Evolutionary conservation across 192 early-diverging fungal genomes (phyloP).

Genomic region (Dispira simplex): DNA sequence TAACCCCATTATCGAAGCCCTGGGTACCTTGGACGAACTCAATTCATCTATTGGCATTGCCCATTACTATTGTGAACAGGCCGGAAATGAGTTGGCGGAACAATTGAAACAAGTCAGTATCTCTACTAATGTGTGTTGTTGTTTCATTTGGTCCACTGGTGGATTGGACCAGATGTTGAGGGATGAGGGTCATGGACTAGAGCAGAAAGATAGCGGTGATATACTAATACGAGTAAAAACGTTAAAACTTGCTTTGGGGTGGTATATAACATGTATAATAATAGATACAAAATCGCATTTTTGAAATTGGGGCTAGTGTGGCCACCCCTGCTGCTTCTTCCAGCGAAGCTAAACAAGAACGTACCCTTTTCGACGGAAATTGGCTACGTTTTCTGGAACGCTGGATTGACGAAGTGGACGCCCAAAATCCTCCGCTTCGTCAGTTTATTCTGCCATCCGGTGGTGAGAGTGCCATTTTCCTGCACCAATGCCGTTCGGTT

Average conservation of each 20-base stretch:
- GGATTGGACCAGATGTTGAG: not conserved
- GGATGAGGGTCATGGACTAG: not conserved
- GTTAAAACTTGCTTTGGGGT: not conserved
- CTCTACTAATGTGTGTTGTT: not conserved
- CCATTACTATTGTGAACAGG: slow-evolving; percentile 7
- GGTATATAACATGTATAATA: not conserved
- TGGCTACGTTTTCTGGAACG: slow-evolving; percentile 4
- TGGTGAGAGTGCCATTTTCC: slow-evolving; percentile 5
- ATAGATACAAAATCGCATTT: slow-evolving; percentile 9
- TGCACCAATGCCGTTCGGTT: slow-evolving; percentile 13
- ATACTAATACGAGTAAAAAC: not conserved
- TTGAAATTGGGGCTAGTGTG: slow-evolving; percentile 12
- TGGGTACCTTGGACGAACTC: slow-evolving; percentile 12
- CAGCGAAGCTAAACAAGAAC: not conserved
- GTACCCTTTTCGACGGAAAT: slow-evolving; percentile 8
- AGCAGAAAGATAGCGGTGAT: not conserved
- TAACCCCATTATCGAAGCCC: slow-evolving; percentile 6
- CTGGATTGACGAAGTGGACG: slow-evolving; percentile 6
- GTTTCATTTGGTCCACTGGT: not conserved
- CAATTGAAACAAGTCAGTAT: slow-evolving; percentile 5
- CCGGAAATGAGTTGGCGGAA: slow-evolving; percentile 4
- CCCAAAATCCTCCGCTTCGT: not conserved
- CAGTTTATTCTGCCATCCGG: slow-evolving; percentile 12
- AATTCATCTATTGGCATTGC: slow-evolving; percentile 11
- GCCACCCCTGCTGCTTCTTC: slow-evolving; percentile 10